Base-by-base conservation (phyloP, 139 green algal genomes). In the Pleodorina starrii region DNA sequence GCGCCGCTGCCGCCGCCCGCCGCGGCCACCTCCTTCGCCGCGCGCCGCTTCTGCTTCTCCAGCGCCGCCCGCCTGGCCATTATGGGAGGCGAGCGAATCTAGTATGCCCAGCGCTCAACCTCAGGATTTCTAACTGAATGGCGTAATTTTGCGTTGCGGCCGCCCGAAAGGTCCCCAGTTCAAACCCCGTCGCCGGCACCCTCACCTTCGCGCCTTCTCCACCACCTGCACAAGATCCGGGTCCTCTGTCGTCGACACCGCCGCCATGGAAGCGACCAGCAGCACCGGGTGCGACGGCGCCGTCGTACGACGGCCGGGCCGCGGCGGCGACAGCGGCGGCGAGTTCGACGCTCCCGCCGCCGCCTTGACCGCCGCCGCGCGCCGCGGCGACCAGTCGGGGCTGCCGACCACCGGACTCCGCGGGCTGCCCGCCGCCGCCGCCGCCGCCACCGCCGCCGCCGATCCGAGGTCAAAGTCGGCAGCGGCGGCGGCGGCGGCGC, bases 131-230 rank as follows among this genome's bases (percentile, higher is more conserved):
- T n/a, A n/a, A n/a, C n/a, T n/a, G n/a, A n/a, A n/a, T n/a, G n/a
- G n/a, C n/a, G n/a, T n/a, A n/a, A n/a, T n/a, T n/a, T n/a, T n/a
- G n/a, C n/a, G n/a, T n/a, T n/a, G n/a, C n/a, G n/a, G n/a, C n/a
- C n/a, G n/a, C n/a, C n/a, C n/a, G n/a, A n/a, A n/a, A n/a, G n/a
- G n/a, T n/a, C n/a, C n/a, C n/a, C n/a, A n/a, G n/a, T n/a, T n/a
- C n/a, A n/a, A n/a, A n/a, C n/a, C n/a, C n/a, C n/a, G n/a, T n/a
- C n/a, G n/a, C n/a, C n/a, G n/a, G n/a, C n/a, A n/a, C n/a, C n/a
- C 35, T 36, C 19, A 80, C 72, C 72, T 80, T 19, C 40, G 72
- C 40, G 72, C 72, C 40, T 80, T 80, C 72, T 80, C 72, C 40
- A 80, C 25, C 21, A 80, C 72, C 23, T 54, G 40, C 25, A 36